Evolutionary conservation across 2,329 filamentous ascomycete species (phyloP).

Genomic region (Nothopassalora personata): DNA sequence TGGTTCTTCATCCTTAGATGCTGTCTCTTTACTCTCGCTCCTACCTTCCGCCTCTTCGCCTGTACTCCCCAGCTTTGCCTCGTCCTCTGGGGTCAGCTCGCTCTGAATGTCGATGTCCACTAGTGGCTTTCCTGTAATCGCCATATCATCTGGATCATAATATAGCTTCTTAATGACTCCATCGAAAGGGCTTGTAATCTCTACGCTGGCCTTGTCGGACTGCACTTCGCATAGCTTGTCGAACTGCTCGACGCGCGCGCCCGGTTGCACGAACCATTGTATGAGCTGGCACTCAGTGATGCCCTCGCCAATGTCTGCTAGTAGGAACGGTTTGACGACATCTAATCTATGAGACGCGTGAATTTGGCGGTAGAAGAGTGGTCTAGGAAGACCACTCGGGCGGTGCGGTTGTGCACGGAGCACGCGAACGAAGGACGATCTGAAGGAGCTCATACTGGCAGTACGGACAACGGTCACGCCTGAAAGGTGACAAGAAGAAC

Average conservation of each 20-base stretch:
- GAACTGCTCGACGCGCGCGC: constrained; percentile 94
- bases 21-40: neutral
- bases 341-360: constrained; percentile 25
- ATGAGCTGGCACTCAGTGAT: constrained; percentile 99
- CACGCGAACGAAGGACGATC: constrained; percentile 4
- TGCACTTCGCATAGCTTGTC: constrained; percentile 97
- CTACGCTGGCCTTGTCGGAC: constrained; percentile 74
- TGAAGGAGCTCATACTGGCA: constrained; percentile 8
- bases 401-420: constrained; percentile 9
- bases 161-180: constrained; percentile 94
- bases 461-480: neutral
- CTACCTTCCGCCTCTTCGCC: constrained; percentile 24
- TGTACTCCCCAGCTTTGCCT: constrained; percentile 34
- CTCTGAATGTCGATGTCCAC: constrained; percentile 92
- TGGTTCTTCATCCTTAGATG: constrained; percentile 8
- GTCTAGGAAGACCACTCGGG: constrained; percentile 10
- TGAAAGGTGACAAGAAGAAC: neutral
- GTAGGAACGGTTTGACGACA: constrained; percentile 69
- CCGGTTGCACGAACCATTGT: constrained; percentile 98
- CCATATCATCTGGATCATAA: constrained; percentile 94
- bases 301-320: constrained; percentile 86
- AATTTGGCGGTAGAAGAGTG: constrained; percentile 24
- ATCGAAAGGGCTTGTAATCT: constrained; percentile 94
- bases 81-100: constrained; percentile 61
- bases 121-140: constrained; percentile 83